These are phyloP conservation scores for Trichosporon sp. DNA, from an alignment of 1,284 basidiomycete species.

Conservation along the genomic window DNA sequence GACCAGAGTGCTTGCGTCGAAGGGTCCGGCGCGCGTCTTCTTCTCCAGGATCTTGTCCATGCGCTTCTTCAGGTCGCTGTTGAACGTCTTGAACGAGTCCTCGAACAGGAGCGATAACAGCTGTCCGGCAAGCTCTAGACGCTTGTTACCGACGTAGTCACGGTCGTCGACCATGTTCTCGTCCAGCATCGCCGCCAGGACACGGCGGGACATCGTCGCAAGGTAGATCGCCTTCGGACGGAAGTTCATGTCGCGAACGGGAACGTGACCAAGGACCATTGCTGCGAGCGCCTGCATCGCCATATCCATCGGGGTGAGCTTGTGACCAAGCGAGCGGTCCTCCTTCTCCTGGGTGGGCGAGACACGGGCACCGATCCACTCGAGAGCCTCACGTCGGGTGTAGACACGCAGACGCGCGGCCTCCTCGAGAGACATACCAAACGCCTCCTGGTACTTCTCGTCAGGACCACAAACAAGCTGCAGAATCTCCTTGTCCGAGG, in stretches of 20 bases:
- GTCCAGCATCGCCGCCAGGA: slow-evolving; percentile 94
- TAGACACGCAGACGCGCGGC: slow-evolving; percentile 82
- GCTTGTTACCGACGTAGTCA: slow-evolving; percentile 99
- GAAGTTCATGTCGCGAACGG: slow-evolving; percentile 86
- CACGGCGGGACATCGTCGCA: slow-evolving; percentile 93
- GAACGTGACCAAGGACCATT: slow-evolving; percentile 95
- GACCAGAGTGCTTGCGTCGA: slow-evolving; percentile 75
- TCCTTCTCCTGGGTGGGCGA: slow-evolving; percentile 67
- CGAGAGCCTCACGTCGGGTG: slow-evolving; percentile 88
- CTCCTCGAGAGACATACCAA: slow-evolving; percentile 91
- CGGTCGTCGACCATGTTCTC: slow-evolving; percentile 97
- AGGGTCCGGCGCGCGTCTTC: slow-evolving; percentile 88
- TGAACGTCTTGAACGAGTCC: slow-evolving; percentile 99
- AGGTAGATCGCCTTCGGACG: slow-evolving; percentile 95
- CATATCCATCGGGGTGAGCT: slow-evolving; percentile 86
- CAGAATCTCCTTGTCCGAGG: slow-evolving; percentile 97
- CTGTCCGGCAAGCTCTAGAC: slow-evolving; percentile 95
- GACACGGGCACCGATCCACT: slow-evolving; percentile 89
- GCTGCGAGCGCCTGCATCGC: slow-evolving; percentile 94
- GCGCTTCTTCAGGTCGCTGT: slow-evolving; percentile 87
- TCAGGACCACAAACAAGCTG: slow-evolving; percentile 89
- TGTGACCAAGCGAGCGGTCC: slow-evolving; percentile 52
- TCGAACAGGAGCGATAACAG: slow-evolving; percentile 93
- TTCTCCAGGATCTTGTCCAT: slow-evolving; percentile 99
- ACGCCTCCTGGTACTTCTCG: slow-evolving; percentile 81